Percentiles rank a stretch among this genome's conserved stretches.
Evolutionary conservation across 495 filamentous ascomycete species (phyloP).

Genomic region (Hyphodiscus hymeniophilus): DNA sequence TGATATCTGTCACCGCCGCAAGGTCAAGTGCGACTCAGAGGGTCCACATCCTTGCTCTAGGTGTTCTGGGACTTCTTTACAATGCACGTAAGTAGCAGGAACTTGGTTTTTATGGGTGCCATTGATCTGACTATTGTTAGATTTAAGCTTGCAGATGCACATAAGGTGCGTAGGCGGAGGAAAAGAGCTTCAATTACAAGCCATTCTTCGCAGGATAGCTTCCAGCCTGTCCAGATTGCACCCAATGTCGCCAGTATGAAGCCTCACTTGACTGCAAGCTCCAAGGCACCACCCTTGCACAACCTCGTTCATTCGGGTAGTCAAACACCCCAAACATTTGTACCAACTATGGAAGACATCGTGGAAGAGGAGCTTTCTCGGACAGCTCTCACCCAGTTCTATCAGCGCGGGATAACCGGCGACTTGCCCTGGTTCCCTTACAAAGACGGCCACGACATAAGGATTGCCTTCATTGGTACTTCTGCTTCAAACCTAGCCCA

Average conservation of each 20-base stretch:
- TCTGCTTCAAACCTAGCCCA: conserved; percentile 46
- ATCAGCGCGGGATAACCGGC: not conserved
- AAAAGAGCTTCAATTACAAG: too few relatives aligned
- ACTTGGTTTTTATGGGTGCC: not conserved
- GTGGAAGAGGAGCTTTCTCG: too few relatives aligned
- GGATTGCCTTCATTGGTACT: conserved; percentile 34
- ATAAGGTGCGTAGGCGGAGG: not conserved
- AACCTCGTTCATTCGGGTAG: too few relatives aligned
- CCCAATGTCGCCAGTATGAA: too few relatives aligned
- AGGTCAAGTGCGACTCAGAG: conserved; percentile 37
- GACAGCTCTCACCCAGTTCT: not conserved
- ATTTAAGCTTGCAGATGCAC: not conserved
- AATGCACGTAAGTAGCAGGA: too few relatives aligned
- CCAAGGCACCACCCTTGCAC: too few relatives aligned
- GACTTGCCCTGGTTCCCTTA: too few relatives aligned
- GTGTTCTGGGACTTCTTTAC: not conserved
- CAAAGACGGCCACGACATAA: not conserved
- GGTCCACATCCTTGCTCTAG: not conserved
- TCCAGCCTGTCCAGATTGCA: too few relatives aligned
- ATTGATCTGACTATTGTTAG: not conserved
- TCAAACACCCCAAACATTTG: too few relatives aligned
- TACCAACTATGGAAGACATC: too few relatives aligned
- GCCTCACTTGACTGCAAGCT: too few relatives aligned
- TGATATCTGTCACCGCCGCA: conserved; percentile 36
- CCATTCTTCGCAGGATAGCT: too few relatives aligned